A percentile compares a stretch with the other conserved stretches of the same genome.
Evolutionary conservation across 139 green algal species (phyloP).

Genomic region (Medakamo hakoo): DNA sequence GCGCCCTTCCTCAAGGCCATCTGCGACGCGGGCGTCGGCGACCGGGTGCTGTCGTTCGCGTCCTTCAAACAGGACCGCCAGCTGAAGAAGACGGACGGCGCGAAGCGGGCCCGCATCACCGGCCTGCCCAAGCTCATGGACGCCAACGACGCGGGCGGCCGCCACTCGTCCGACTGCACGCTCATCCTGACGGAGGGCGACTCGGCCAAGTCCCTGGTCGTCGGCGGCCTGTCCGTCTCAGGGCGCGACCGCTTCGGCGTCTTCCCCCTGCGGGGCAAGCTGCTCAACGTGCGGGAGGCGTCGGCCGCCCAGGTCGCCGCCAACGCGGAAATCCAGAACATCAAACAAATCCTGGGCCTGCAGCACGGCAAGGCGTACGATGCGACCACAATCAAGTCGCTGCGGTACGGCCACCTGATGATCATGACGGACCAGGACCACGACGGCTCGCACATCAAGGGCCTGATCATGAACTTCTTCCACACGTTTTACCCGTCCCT

Average conservation of each 20-base stretch:
- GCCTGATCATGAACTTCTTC: conserved; percentile 99
- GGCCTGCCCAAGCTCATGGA: conserved; percentile 96
- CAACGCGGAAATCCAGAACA: conserved; percentile 93
- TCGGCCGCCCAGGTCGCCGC: conserved; percentile 69
- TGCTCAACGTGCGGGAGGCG: conserved; percentile 97
- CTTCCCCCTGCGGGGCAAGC: conserved; percentile 95
- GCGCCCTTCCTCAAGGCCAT: conserved; percentile 84
- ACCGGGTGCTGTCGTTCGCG: conserved; percentile 76
- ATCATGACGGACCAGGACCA: conserved; percentile 99
- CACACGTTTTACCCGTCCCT: conserved; percentile 95
- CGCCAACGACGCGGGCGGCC: conserved; percentile 87
- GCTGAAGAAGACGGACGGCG: conserved; percentile 92
- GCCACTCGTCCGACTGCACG: conserved; percentile 78
- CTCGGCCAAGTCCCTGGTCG: conserved; percentile 89
- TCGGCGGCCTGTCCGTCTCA: conserved; percentile 84
- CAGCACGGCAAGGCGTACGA: conserved; percentile 91
- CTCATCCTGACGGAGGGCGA: conserved; percentile 99
- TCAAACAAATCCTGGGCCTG: conserved; percentile 99
- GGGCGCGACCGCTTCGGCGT: conserved; percentile 91
- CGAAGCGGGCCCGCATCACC: conserved; percentile 62
- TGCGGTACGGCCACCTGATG: conserved; percentile 98
- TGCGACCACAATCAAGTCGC: conserved; percentile 62
- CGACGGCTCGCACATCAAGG: conserved; percentile 99
- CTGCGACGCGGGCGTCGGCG: conserved; percentile 54
- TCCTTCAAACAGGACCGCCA: conserved; percentile 87